phyloP scores from a whole-genome alignment of 2,329 filamentous ascomycete species.

The Teratosphaeria epicoccoides region DNA sequence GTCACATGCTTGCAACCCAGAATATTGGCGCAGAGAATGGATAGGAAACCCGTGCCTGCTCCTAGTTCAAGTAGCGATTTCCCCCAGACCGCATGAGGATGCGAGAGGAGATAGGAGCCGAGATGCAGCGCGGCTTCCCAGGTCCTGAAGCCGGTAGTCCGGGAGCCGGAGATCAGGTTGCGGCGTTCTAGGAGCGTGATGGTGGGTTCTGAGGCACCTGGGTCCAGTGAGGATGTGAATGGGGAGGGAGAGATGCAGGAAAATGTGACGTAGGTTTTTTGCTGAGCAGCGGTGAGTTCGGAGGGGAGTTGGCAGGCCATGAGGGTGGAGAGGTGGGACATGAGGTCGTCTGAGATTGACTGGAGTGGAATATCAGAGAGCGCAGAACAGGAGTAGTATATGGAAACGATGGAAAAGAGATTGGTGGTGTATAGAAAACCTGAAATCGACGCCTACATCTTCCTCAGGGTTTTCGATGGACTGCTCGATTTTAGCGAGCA shows the following conservation, averaged over 20 bases:
- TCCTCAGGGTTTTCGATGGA: conserved; percentile 72
- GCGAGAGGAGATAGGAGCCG: conserved; percentile 53
- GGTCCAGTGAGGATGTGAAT: conserved; percentile 4
- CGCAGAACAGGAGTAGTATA: conserved; percentile 9
- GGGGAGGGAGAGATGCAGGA: conserved; percentile 24
- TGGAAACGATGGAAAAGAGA: neutral
- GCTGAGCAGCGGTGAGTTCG: conserved; percentile 56
- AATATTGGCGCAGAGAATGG: conserved; percentile 61
- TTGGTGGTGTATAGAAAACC: neutral
- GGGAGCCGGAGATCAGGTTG: conserved; percentile 56
- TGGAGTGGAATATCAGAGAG: conserved; percentile 32
- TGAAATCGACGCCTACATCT: conserved; percentile 54
- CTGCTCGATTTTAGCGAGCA: conserved; percentile 59
- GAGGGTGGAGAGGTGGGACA: conserved; percentile 55
- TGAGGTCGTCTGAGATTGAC: conserved; percentile 76
- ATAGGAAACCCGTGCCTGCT: conserved; percentile 65
- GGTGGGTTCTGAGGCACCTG: conserved; percentile 16
- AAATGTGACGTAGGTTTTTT: conserved; percentile 68
- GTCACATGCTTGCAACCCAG: conserved; percentile 50
- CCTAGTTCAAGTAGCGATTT: conserved; percentile 62
- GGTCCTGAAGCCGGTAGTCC: conserved; percentile 66
- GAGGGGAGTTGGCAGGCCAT: conserved; percentile 54
- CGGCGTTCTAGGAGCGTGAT: conserved; percentile 60
- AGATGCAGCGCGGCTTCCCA: conserved; percentile 74
- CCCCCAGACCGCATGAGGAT: conserved; percentile 35